Evolutionary conservation across 768 basidiomycete species (phyloP), one percentile per base, ranked within the genome.

Genomic region (button mushroom (Agaricus bisporus)): DNA sequence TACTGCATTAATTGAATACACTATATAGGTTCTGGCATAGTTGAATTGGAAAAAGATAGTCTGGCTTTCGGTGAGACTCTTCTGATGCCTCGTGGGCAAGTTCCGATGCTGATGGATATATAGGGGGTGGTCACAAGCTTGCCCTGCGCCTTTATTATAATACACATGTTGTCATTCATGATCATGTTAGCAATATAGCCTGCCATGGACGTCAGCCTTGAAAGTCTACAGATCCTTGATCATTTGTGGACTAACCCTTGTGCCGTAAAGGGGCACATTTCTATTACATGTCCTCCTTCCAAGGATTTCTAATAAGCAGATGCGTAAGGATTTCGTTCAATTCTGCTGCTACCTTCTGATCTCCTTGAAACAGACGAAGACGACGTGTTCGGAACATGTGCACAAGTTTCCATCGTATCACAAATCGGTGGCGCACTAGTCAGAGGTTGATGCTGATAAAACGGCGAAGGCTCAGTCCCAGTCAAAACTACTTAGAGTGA

Each of bases 41-140:
- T 22, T 64, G 17, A 58, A 58, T 26, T 49, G 51, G 52, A n/a
- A n/a, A 48, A 45, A 32, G 56, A 42, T 64, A 14, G 60, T 56
- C 17, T 63, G 66, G 66, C 43, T 62, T 36, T 48, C 66, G 55
- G 67, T 66, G 49, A 12, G 60, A 51, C 20, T 37, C 18, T 17
- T 28, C 14, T 14, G 17, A 14, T 8, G 20, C 18, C 42, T 20
- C 22, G 42, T 9, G 3, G 12, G 18, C 22, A 22, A 22, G 18
- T 15, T 41, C n/a, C 3, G 48, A 25, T 22, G 22, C 25, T 32
- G 41, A 22, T 47, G 5, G 12, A 4, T 22, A 25, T 17, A 22
- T 12, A 68, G 66, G 66, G 64, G 12, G 61, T 67, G 1, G 66
- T 62, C 60, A 63, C 62, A 8, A 65, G 61, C 36, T 55, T 66